Conservation (phyloP, 352 stramenopile genomes). For the Globisporangium cylindrosporum region DNA sequence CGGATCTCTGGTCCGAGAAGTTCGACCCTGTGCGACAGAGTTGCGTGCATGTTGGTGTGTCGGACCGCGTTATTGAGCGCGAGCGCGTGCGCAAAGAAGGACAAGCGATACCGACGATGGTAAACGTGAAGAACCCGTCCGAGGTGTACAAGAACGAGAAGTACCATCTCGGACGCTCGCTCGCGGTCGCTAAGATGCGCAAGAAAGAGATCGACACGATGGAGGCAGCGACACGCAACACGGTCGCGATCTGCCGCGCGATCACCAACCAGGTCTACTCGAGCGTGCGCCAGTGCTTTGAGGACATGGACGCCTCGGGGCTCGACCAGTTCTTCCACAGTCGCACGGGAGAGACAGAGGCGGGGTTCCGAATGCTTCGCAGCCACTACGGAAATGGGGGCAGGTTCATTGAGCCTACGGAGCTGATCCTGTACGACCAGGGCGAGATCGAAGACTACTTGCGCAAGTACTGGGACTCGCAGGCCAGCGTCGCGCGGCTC, state of each 20-base stretch:
- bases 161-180: constrained; percentile 55
- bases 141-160: constrained; percentile 64
- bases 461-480: constrained; percentile 49
- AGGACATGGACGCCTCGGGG: constrained; percentile 35
- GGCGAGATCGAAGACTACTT: constrained; percentile 71
- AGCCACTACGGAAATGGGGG: constrained; percentile 44
- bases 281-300: constrained; percentile 50
- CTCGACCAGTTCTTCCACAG: constrained; percentile 46
- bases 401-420: constrained; percentile 47
- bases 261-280: constrained; percentile 50
- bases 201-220: constrained; percentile 52
- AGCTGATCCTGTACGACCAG: constrained; percentile 59
- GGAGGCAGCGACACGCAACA: constrained; percentile 66
- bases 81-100: constrained; percentile 26
- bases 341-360: constrained; percentile 40
- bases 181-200: constrained; percentile 39
- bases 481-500: constrained; percentile 36
- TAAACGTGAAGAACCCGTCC: constrained; percentile 49
- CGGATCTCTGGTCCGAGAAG: constrained; percentile 37
- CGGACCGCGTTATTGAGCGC: constrained; percentile 58
- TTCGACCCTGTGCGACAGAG: constrained; percentile 57
- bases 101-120: constrained; percentile 21
- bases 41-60: constrained; percentile 69
- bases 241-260: constrained; percentile 43
- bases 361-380: constrained; percentile 67